Evolutionary conservation across 306 rosid genomes (phyloP).

Genomic region (Cucurbita argyrosperma): DNA sequence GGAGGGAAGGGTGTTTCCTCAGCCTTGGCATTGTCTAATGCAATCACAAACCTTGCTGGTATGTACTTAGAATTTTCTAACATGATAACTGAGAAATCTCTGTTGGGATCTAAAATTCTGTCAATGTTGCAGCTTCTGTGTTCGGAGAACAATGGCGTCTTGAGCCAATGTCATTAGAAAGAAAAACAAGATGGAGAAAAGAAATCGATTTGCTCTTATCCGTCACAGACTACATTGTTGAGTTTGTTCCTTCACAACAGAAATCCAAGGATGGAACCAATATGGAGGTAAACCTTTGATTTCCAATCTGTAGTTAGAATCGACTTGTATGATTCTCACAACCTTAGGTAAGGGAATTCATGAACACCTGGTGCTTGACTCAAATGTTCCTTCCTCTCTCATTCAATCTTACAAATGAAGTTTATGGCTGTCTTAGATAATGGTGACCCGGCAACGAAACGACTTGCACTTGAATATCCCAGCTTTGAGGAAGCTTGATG

Average conservation of each 20-base stretch:
- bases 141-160: constrained; percentile 78
- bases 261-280: constrained; percentile 55
- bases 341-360: background rate
- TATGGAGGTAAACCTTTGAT: constrained; percentile 61
- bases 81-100: background rate
- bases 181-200: constrained; percentile 75
- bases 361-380: no score
- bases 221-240: constrained; percentile 73
- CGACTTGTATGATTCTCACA: background rate
- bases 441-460: constrained; percentile 82
- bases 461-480: constrained; percentile 95
- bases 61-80: background rate
- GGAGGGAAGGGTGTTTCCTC: constrained; percentile 98
- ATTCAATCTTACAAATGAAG: background rate
- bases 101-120: background rate
- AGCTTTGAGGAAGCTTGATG: constrained; percentile 74
- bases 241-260: constrained; percentile 83
- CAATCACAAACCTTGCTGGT: constrained; percentile 96
- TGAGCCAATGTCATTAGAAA: constrained; percentile 72
- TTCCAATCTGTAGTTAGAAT: background rate
- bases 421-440: constrained; percentile 38
- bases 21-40: constrained; percentile 92
- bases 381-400: background rate
- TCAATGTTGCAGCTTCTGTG: constrained; percentile 58
- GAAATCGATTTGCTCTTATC: constrained; percentile 82